Evolutionary conservation across 257 asterid genomes (phyloP), one percentile per base, ranked within the genome.

Genomic region (Avicennia marina): DNA sequence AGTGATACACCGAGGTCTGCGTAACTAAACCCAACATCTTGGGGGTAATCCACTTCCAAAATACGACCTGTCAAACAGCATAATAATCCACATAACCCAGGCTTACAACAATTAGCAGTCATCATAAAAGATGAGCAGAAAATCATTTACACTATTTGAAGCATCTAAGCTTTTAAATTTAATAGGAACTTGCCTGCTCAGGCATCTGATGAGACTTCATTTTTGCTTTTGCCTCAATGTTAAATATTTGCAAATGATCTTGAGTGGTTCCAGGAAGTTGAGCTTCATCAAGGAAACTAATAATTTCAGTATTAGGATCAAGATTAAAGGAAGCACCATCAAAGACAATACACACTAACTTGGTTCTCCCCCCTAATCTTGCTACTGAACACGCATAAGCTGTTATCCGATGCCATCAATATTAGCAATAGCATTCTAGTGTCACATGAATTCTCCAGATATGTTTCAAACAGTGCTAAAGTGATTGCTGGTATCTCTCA

Each of bases 131-230:
- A 36, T 36, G 3, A 4, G 2, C 13, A 36, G 41, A 36, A 27
- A 15, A 51, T 53, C 43, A 34, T 38, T 18, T 50, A n/a, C 34
- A 18, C 36, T 51, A 41, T 50, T 41, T 41, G 12, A 69, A 72
- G 62, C 41, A 62, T 58, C 38, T 31, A 25, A 10, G 24, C 24
- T 22, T 58, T 44, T 15, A 54, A 19, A 51, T 21, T 53, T 39
- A 41, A 43, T 19, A 48, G 63, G 40, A 19, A 10, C 54, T 58
- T 68, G 84, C 98, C 98, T 84, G 97, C 84, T 93, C 97, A 57
- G 99, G 96, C 97, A 93, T 93, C 81, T 86, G 97, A 77, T 89
- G 76, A 3, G 99, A 86, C 72, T 93, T 93, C 39, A 93, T 75
- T 70, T 93, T 93, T 59, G 95, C 87, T 66, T 93, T 93, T 40